These are phyloP conservation scores for Erythrobasidium hasegawianum DNA, from an alignment of 1,284 basidiomycete genomes.

Conservation along the genomic window DNA sequence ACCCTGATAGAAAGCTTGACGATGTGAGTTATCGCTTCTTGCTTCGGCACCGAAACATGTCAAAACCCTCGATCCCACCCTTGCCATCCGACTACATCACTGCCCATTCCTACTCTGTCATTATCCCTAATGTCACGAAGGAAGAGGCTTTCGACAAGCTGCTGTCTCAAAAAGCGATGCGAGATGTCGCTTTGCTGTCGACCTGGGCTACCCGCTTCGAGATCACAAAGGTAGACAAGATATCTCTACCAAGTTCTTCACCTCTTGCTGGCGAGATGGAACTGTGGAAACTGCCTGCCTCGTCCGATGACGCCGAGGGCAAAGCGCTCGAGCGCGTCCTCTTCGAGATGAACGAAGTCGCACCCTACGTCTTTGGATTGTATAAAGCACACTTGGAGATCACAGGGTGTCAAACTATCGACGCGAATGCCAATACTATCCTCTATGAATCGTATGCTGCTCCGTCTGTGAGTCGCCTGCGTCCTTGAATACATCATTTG, in stretches of 20 bases:
- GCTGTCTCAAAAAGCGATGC: neutral
- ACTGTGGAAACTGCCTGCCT: neutral
- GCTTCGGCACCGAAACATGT: no score
- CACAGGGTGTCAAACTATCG: neutral
- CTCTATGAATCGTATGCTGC: constrained; percentile 3
- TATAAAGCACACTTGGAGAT: constrained; percentile 2
- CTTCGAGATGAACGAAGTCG: constrained; percentile 1
- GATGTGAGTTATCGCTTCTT: no score
- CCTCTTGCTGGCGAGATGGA: neutral
- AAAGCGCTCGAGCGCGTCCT: neutral
- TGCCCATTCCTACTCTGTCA: constrained; percentile 1
- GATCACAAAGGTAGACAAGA: neutral
- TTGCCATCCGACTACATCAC: neutral
- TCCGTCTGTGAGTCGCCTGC: neutral
- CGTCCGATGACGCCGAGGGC: neutral
- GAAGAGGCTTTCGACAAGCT: constrained; percentile 1
- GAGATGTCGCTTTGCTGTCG: neutral
- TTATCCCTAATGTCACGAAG: neutral
- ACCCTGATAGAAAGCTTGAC: no score
- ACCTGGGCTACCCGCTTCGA: constrained; percentile 4
- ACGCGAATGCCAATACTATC: neutral
- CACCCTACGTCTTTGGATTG: constrained; percentile 1
- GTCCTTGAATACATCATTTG: no score
- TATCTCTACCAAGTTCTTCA: neutral
- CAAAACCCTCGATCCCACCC: neutral